These are phyloP conservation scores for Ceratocystiopsis brevicomis DNA, from an alignment of 2,329 filamentous ascomycete species.

Conservation along the genomic window DNA sequence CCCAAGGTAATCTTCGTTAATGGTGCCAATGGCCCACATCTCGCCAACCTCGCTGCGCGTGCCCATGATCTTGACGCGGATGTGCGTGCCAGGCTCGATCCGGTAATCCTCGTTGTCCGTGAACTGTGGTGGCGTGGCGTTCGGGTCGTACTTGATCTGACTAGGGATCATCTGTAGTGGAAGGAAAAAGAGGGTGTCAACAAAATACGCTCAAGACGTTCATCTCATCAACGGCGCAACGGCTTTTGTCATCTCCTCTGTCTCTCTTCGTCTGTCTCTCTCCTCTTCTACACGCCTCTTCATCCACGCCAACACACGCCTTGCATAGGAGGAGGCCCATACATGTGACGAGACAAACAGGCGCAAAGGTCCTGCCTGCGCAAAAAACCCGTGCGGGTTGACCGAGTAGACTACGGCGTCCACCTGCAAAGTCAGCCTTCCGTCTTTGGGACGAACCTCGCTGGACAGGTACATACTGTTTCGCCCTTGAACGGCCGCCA, in stretches of 20 bases:
- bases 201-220: too few relatives aligned
- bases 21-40: slow-evolving; percentile 94
- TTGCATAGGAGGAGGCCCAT: slow-evolving; percentile 16
- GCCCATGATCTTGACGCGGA: slow-evolving; percentile 87
- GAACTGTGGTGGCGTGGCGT: slow-evolving; percentile 90
- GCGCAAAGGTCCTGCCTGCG: slow-evolving; percentile 57
- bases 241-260: neutral
- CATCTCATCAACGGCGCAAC: too few relatives aligned
- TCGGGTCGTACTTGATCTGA: slow-evolving; percentile 86
- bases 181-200: neutral
- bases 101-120: slow-evolving; percentile 88
- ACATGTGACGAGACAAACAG: slow-evolving; percentile 72
- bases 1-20: slow-evolving; percentile 69
- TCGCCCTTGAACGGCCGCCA: slow-evolving; percentile 97
- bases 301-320: too few relatives aligned
- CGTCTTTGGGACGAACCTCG: neutral
- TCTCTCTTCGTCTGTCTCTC: neutral
- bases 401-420: slow-evolving; percentile 87
- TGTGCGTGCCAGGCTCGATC: slow-evolving; percentile 83
- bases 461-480: slow-evolving; percentile 38
- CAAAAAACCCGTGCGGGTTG: slow-evolving; percentile 82
- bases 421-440: slow-evolving; percentile 36
- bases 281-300: too few relatives aligned
- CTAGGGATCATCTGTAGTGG: slow-evolving; percentile 58
- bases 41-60: slow-evolving; percentile 82